Percentiles rank a stretch among this genome's conserved stretches.
Conservation (phyloP, 2,329 filamentous ascomycete species). For the Colletotrichum sp. region DNA sequence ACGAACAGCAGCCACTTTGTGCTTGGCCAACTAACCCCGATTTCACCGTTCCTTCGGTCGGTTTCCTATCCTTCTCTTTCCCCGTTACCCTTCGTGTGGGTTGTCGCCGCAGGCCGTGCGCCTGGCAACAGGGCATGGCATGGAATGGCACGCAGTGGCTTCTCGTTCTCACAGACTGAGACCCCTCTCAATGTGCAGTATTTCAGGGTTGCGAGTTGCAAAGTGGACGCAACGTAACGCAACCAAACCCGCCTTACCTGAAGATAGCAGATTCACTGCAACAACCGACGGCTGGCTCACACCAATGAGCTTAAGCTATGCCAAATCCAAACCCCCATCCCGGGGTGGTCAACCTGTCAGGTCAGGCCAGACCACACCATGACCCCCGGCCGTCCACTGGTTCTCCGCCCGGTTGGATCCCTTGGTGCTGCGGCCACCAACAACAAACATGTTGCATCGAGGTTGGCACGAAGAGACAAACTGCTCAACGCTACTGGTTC, state of each 20-base stretch:
- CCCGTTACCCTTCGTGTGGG: not conserved
- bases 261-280: conserved; percentile 6
- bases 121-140: not conserved
- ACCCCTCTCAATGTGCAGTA: not conserved
- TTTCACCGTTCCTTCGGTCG: not conserved
- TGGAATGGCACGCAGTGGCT: not conserved
- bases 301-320: not conserved
- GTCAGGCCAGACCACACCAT: not conserved
- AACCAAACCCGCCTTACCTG: conserved; percentile 4
- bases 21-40: not conserved
- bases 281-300: not conserved
- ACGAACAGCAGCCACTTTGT: not conserved
- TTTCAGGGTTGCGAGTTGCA: not conserved
- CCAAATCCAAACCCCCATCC: not conserved
- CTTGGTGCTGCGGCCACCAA: conserved; percentile 7
- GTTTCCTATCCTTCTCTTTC: not conserved
- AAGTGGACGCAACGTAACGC: conserved; percentile 13
- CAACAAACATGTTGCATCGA: conserved; percentile 15
- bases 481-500: conserved; percentile 1
- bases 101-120: not conserved
- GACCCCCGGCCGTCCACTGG: not conserved
- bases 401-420: conserved; percentile 18
- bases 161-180: not conserved
- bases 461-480: not conserved
- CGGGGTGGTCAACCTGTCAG: not conserved